Evolutionary conservation across 805 yeast genomes (phyloP).

Genomic region (Ogataea methanolica): DNA sequence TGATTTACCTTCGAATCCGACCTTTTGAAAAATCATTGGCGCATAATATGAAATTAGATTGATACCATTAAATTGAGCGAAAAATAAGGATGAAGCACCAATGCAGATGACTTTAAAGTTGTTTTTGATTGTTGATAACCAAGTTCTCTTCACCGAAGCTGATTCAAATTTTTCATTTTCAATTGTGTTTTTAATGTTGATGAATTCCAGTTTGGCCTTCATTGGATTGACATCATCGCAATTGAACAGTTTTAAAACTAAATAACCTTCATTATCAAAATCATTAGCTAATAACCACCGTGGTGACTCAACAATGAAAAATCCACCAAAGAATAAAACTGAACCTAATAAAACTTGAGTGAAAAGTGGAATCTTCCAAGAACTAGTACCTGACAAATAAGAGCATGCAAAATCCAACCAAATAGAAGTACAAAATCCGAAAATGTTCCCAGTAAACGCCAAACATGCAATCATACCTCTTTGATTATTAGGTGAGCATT

Average conservation of each 20-base stretch:
- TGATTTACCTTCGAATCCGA: conserved; percentile 82
- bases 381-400: conserved; percentile 50
- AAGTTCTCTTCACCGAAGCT: conserved; percentile 23
- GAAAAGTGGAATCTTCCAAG: conserved; percentile 79
- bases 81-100: conserved; percentile 81
- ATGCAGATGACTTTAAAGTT: conserved; percentile 55
- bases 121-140: conserved; percentile 10
- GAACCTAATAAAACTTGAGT: conserved; percentile 71
- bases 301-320: conserved; percentile 80
- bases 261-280: conserved; percentile 50
- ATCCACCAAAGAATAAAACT: conserved; percentile 64
- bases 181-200: conserved; percentile 37
- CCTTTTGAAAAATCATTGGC: conserved; percentile 84
- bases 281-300: conserved; percentile 82
- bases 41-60: conserved; percentile 87
- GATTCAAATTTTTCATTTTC: conserved; percentile 16
- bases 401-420: conserved; percentile 84
- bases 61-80: conserved; percentile 88
- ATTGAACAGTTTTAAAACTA: conserved; percentile 32
- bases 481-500: conserved; percentile 81
- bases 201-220: conserved; percentile 37
- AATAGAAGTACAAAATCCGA: conserved; percentile 77
- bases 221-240: conserved; percentile 21
- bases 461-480: conserved; percentile 83
- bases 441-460: conserved; percentile 81